These are phyloP conservation scores for Macrophomina pseudophaseolina DNA, from an alignment of 2,329 filamentous ascomycete species.

Conservation along the genomic window DNA sequence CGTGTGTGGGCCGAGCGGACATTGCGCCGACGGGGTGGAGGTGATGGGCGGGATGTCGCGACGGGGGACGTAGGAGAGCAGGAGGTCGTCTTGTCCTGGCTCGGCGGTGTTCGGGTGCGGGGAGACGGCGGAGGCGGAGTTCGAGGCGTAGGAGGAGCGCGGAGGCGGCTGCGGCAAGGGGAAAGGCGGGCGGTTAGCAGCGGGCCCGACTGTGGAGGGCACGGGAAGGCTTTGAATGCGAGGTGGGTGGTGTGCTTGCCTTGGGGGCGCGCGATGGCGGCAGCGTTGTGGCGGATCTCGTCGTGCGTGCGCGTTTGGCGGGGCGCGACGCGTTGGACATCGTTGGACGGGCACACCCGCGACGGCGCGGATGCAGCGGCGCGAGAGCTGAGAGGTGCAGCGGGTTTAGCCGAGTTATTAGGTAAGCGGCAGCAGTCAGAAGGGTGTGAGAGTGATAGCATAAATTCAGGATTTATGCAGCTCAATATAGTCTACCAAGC, in stretches of 20 bases:
- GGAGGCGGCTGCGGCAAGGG: background rate
- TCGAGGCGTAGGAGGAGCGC: background rate
- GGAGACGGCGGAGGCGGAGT: background rate
- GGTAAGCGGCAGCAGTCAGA: background rate
- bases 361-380: background rate
- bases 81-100: background rate
- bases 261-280: background rate
- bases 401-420: background rate
- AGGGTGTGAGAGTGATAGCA: no score
- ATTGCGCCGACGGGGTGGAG: background rate
- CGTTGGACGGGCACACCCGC: background rate
- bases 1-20: background rate
- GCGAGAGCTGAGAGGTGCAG: background rate
- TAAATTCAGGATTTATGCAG: no score
- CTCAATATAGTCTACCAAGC: no score
- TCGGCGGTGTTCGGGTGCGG: background rate
- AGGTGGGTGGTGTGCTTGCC: background rate
- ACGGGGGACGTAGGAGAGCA: background rate
- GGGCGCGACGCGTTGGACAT: constrained; percentile 19
- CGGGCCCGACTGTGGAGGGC: background rate
- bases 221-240: background rate
- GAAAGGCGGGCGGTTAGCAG: background rate
- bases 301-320: constrained; percentile 11
- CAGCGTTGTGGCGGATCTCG: background rate
- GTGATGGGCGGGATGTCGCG: constrained; percentile 8